Conservation (phyloP, 2,329 filamentous ascomycete species). For the Cordyceps tenuipes region DNA sequence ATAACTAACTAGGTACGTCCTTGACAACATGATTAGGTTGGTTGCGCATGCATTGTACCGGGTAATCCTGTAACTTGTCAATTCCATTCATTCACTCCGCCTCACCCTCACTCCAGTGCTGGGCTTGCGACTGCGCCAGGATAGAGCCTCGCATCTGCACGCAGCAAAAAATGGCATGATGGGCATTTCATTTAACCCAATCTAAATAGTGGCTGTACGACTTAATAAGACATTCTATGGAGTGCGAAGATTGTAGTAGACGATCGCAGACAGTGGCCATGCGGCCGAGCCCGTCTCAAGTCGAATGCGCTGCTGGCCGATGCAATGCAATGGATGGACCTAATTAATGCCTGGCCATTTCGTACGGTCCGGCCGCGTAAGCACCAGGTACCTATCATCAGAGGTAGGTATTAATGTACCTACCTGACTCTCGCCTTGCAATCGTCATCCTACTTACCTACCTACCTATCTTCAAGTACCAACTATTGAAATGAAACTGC, state of each 20-base stretch:
- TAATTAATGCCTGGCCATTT: too few relatives aligned
- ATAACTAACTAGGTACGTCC: background rate
- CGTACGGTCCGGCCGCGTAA: background rate
- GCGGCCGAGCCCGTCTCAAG: background rate
- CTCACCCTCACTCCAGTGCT: background rate
- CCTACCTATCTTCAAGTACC: too few relatives aligned
- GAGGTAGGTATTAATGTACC: too few relatives aligned
- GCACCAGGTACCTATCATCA: background rate
- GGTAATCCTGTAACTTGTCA: background rate
- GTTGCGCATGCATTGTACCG: too few relatives aligned
- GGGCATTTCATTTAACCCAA: too few relatives aligned
- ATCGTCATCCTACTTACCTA: too few relatives aligned
- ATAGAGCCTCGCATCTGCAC: background rate
- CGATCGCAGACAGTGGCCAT: background rate
- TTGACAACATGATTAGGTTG: too few relatives aligned
- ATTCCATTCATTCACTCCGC: background rate
- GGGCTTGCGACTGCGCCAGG: background rate
- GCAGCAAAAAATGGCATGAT: too few relatives aligned
- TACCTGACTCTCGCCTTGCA: background rate
- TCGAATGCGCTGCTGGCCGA: background rate
- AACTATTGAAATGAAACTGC: too few relatives aligned
- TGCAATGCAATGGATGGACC: background rate
- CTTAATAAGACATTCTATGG: too few relatives aligned
- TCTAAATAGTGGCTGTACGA: too few relatives aligned
- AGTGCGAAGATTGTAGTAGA: too few relatives aligned